A percentile compares a stretch with the other conserved stretches of the same genome.
Conservation (phyloP, 441 rosid genomes). For the Biscutella laevigata region DNA sequence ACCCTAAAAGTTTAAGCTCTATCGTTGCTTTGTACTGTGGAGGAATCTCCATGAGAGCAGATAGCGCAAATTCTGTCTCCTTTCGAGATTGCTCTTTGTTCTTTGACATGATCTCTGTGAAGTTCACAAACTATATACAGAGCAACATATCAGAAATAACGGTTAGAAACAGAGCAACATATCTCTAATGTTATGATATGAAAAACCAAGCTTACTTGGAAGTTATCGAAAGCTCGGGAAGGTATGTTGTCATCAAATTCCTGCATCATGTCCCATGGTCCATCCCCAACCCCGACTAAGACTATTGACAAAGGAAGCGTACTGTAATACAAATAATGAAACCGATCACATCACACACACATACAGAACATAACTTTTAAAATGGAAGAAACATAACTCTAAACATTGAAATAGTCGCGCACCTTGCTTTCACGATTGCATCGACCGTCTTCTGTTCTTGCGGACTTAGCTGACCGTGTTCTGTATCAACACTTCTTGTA, state of each 20-base stretch:
- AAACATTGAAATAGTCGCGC: constrained; percentile 1
- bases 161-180: neutral
- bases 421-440: constrained; percentile 70
- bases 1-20: constrained; percentile 59
- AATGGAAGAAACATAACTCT: neutral
- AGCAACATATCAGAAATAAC: neutral
- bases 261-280: constrained; percentile 80
- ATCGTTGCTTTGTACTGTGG: constrained; percentile 64
- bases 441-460: constrained; percentile 73
- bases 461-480: constrained; percentile 45
- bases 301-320: constrained; percentile 60
- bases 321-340: constrained; percentile 29
- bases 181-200: neutral
- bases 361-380: neutral
- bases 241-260: constrained; percentile 76
- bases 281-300: constrained; percentile 73
- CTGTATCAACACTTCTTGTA: constrained; percentile 60
- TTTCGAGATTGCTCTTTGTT: constrained; percentile 33
- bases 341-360: neutral
- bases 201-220: constrained; percentile 35
- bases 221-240: constrained; percentile 66
- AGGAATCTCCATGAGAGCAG: constrained; percentile 75
- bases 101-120: constrained; percentile 65
- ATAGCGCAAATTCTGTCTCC: constrained; percentile 62
- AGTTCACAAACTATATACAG: constrained; percentile 57